Evolutionary conservation across 306 rosid species (phyloP), one percentile per base, ranked within the genome.

Genomic region (Boehmeria nivea): DNA sequence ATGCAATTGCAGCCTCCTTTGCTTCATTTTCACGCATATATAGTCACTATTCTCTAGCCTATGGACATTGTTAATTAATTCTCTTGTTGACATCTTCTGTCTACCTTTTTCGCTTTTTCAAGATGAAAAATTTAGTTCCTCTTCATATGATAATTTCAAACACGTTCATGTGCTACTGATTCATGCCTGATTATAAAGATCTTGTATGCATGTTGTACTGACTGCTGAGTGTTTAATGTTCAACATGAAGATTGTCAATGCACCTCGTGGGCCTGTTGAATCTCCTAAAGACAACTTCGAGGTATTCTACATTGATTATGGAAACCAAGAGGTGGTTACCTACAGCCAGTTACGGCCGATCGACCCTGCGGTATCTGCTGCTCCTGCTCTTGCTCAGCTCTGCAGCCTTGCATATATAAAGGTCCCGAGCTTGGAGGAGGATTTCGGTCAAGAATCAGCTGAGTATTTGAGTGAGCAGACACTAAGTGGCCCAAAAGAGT

Each of bases 381-480:
- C 95, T 34, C 84, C 96, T 24, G 96, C 96, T 31, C 86, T 85
- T 61, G 95, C 96, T 68, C 96, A 84, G 66, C 73, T 91, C 64
- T 85, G 96, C 69, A 79, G 76, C 77, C 99, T 91, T 71, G 99
- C 96, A 4, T 83, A 80, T 67, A 55, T 91, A 22, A 91, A 85
- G 74, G 73, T 87, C 71, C 96, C 96, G 17, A 60, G 54, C 73
- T 72, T 91, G 87, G 93, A 83, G 40, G 89, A 91, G 12, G 99
- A 91, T 67, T 83, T 84, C 62, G 99, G 99, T 59, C 85, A 80
- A 61, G 99, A 91, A 74, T 95, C 99, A 50, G 94, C 87, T 39
- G 89, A 87, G 69, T 91, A 74, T 68, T 54, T 91, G 73, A 74
- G 84, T 49, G 93, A 87, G 62, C 83, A 57, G 57, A 73, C 80